These are phyloP conservation scores for Pythium aristosporum DNA, from an alignment of 352 stramenopile genomes.

Conservation along the genomic window DNA sequence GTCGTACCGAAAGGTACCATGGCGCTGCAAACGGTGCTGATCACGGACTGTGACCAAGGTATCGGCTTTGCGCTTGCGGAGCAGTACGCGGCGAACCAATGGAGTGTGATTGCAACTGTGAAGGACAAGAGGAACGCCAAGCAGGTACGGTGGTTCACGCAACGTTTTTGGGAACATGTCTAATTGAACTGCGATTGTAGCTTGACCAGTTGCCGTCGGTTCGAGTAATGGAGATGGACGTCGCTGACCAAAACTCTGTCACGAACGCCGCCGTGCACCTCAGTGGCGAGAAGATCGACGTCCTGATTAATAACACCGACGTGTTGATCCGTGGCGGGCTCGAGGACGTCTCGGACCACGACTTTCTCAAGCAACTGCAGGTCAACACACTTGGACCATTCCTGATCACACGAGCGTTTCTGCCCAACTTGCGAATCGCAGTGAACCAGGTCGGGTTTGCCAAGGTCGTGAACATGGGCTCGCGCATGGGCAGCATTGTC, in stretches of 20 bases:
- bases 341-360: slow-evolving; percentile 3
- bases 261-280: slow-evolving; percentile 12
- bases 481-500: slow-evolving; percentile 6
- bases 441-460: slow-evolving; percentile 10
- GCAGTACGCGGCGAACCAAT: slow-evolving; percentile 23
- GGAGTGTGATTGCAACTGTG: slow-evolving; percentile 27
- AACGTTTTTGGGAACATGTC: too few species aligned
- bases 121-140: background rate
- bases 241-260: slow-evolving; percentile 13
- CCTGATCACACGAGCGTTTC: slow-evolving; percentile 32
- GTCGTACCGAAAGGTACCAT: too few species aligned
- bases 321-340: slow-evolving; percentile 11
- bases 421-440: slow-evolving; percentile 24
- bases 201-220: background rate
- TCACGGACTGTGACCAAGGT: slow-evolving; percentile 27
- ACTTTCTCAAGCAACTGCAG: slow-evolving; percentile 31
- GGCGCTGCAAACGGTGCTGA: slow-evolving; percentile 18
- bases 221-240: slow-evolving; percentile 26
- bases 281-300: slow-evolving; percentile 26
- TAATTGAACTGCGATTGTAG: background rate
- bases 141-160: too few species aligned
- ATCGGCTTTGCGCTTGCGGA: slow-evolving; percentile 29
- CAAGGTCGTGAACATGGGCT: slow-evolving; percentile 26
- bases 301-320: slow-evolving; percentile 48
- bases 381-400: slow-evolving; percentile 38